Evolutionary conservation across 2,329 filamentous ascomycete genomes (phyloP).

Genomic region (Hymenotorrendiella dingleyae): DNA sequence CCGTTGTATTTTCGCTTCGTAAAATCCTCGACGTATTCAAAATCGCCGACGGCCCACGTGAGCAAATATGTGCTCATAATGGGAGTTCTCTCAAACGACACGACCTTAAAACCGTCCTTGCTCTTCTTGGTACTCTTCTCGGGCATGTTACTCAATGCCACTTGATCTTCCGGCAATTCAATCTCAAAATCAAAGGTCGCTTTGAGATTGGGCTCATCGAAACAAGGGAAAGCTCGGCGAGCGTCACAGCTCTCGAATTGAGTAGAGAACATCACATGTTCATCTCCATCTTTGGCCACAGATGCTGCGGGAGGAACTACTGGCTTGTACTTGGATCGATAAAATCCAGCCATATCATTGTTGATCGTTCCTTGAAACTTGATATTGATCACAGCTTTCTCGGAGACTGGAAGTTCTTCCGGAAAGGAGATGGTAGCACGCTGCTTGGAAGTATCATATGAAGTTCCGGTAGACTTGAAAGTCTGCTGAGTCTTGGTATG

Average conservation of each 20-base stretch:
- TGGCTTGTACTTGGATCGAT: slow-evolving; percentile 90
- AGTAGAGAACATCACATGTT: slow-evolving; percentile 79
- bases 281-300: slow-evolving; percentile 67
- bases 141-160: slow-evolving; percentile 93
- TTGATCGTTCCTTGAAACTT: slow-evolving; percentile 79
- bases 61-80: slow-evolving; percentile 89
- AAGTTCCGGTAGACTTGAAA: slow-evolving; percentile 59
- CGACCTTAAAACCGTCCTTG: slow-evolving; percentile 61
- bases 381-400: slow-evolving; percentile 62
- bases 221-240: slow-evolving; percentile 91
- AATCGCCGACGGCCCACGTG: slow-evolving; percentile 93
- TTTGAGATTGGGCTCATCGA: slow-evolving; percentile 96
- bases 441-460: slow-evolving; percentile 79
- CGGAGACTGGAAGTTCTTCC: slow-evolving; percentile 60
- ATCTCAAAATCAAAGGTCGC: slow-evolving; percentile 92
- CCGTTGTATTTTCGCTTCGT: slow-evolving; percentile 89
- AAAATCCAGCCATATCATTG: slow-evolving; percentile 89
- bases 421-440: slow-evolving; percentile 74
- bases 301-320: slow-evolving; percentile 63
- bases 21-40: slow-evolving; percentile 90
- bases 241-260: slow-evolving; percentile 98
- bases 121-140: slow-evolving; percentile 61
- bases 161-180: slow-evolving; percentile 81
- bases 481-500: too few species aligned
- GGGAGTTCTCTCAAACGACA: slow-evolving; percentile 78